These are phyloP conservation scores for Colletotrichum magnum DNA, from an alignment of 2,329 filamentous ascomycete species.

Conservation along the genomic window DNA sequence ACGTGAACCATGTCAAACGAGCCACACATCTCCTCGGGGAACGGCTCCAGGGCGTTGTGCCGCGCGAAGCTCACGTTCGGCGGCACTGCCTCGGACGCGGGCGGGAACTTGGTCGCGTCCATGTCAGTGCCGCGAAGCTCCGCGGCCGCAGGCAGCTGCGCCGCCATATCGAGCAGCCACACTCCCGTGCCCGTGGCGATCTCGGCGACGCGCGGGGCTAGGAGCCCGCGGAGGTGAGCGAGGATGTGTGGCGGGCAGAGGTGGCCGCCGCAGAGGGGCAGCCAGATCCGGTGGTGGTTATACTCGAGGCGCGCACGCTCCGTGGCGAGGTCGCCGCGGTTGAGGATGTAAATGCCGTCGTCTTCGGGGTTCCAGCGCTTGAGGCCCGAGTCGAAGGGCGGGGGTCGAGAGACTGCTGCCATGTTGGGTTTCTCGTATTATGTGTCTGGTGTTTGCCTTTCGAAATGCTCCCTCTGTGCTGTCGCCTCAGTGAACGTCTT, in stretches of 20 bases:
- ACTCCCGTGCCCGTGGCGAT: slow-evolving; percentile 42
- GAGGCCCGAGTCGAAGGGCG: background rate
- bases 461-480: no score
- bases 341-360: slow-evolving; percentile 20
- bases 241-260: slow-evolving; percentile 12
- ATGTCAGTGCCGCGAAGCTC: slow-evolving; percentile 42
- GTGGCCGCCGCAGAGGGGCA: slow-evolving; percentile 18
- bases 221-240: background rate
- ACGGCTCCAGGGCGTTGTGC: slow-evolving; percentile 35
- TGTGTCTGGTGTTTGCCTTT: no score
- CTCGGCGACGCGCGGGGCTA: slow-evolving; percentile 35
- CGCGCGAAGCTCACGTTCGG: slow-evolving; percentile 31
- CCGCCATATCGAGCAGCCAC: slow-evolving; percentile 43
- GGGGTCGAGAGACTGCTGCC: background rate
- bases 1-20: slow-evolving; percentile 42
- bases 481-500: no score
- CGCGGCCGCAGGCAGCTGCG: slow-evolving; percentile 25
- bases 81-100: slow-evolving; percentile 16
- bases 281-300: slow-evolving; percentile 24
- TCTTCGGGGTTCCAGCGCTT: slow-evolving; percentile 21
- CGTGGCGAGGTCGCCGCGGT: slow-evolving; percentile 9
- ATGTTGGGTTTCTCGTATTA: background rate
- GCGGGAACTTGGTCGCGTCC: slow-evolving; percentile 42
- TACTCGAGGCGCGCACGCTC: slow-evolving; percentile 27
- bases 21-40: slow-evolving; percentile 29